Evolutionary conservation across 148 eudicot genomes (phyloP).

Genomic region (Rhododendron henanense): DNA sequence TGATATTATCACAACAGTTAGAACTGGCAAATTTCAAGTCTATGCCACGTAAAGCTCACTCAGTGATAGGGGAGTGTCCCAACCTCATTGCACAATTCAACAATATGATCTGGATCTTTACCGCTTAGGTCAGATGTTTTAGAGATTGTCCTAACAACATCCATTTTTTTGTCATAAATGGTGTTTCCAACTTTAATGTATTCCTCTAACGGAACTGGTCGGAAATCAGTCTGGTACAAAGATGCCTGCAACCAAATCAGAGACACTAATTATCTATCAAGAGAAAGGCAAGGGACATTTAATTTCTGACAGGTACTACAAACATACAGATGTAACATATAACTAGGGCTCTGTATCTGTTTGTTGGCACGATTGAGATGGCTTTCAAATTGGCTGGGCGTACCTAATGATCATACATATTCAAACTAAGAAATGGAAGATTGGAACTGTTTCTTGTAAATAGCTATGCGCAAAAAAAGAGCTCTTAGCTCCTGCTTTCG

Average conservation of each 20-base stretch:
- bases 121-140: slow-evolving; percentile 76
- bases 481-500: not conserved
- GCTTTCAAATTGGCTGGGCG: not conserved
- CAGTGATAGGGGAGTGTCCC: slow-evolving; percentile 15
- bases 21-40: not conserved
- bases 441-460: not conserved
- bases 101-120: slow-evolving; percentile 98
- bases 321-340: not conserved
- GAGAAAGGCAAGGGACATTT: slow-evolving; percentile 5
- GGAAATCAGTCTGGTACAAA: slow-evolving; percentile 92
- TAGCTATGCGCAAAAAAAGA: not conserved
- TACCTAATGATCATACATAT: not conserved
- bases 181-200: slow-evolving; percentile 86
- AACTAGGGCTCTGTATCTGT: not conserved
- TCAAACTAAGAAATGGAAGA: not conserved
- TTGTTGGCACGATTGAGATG: not conserved
- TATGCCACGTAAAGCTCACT: not conserved
- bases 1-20: slow-evolving; percentile 19
- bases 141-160: slow-evolving; percentile 66
- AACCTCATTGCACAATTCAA: slow-evolving; percentile 95
- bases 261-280: not conserved
- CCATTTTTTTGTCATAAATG: slow-evolving; percentile 78
- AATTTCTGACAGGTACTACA: not conserved
- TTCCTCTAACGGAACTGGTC: slow-evolving; percentile 95
- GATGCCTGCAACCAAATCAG: slow-evolving; percentile 60